Evolutionary conservation across 345 rosid genomes (phyloP).

Genomic region (Pelargonium nanum): DNA sequence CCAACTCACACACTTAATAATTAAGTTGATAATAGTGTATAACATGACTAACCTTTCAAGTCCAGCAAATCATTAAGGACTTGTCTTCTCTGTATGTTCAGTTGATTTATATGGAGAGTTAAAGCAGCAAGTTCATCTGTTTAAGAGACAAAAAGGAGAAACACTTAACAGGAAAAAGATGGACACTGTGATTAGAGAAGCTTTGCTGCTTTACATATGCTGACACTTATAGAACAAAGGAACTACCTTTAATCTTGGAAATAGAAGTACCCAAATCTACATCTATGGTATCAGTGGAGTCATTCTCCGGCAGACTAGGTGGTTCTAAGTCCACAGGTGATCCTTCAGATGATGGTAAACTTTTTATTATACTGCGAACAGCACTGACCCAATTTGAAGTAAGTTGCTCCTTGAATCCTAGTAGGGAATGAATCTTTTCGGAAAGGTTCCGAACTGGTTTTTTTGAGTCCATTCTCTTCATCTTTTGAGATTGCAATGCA

Average conservation of each 20-base stretch:
- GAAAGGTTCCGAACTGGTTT: constrained; percentile 32
- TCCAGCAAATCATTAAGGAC: constrained; percentile 58
- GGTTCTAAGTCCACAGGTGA: background rate
- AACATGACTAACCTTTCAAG: constrained; percentile 50
- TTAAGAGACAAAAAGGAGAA: constrained; percentile 5
- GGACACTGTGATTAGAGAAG: background rate
- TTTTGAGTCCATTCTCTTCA: constrained; percentile 16
- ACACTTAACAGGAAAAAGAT: constrained; percentile 1
- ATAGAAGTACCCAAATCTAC: constrained; percentile 17
- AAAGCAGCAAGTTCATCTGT: constrained; percentile 47
- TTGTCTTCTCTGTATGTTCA: constrained; percentile 51
- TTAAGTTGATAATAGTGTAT: background rate
- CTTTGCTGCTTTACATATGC: background rate
- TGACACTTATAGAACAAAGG: background rate
- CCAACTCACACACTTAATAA: too few relatives aligned
- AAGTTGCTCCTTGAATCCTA: constrained; percentile 47
- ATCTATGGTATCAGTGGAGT: constrained; percentile 8
- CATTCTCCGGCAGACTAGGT: background rate
- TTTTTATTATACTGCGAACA: constrained; percentile 39
- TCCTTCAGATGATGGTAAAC: constrained; percentile 2
- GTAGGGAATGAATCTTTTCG: constrained; percentile 53
- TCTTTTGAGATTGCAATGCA: background rate
- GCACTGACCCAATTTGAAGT: constrained; percentile 55
- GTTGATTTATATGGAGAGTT: constrained; percentile 26
- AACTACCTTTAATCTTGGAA: constrained; percentile 33